Evolutionary conservation across 805 yeast species (phyloP).

Genomic region (Candida khao-thaluensis): DNA sequence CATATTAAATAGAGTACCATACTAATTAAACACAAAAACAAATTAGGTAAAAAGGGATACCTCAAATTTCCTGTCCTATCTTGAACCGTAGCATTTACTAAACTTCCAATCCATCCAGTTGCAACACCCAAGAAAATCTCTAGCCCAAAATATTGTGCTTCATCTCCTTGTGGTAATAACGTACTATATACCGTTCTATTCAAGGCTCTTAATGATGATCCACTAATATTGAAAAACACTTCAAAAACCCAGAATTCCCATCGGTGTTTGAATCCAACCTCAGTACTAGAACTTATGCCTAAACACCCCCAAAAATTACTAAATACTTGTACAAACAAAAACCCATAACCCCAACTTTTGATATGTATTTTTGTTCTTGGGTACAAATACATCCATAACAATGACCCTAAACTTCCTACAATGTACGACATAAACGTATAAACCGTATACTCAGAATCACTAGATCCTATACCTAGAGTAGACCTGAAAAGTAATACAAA

Average conservation of each 20-base stretch:
- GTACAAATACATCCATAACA: constrained; percentile 37
- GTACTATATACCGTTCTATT: constrained; percentile 38
- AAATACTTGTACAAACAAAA: constrained; percentile 29
- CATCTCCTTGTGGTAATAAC: constrained; percentile 40
- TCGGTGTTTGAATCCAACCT: constrained; percentile 39
- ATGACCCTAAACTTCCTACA: constrained; percentile 33
- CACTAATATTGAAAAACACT: constrained; percentile 32
- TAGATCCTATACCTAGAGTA: constrained; percentile 36
- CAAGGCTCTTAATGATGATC: constrained; percentile 36
- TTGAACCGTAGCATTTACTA: constrained; percentile 39
- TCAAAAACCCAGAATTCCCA: constrained; percentile 46
- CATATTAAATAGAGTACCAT: constrained; percentile 22
- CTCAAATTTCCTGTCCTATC: constrained; percentile 38
- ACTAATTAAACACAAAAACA: constrained; percentile 27
- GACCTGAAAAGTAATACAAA: constrained; percentile 38
- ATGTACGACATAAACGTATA: constrained; percentile 38
- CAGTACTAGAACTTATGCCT: constrained; percentile 26
- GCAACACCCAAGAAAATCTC: constrained; percentile 41
- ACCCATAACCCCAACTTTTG: constrained; percentile 37
- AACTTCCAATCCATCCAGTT: constrained; percentile 41
- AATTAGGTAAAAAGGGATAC: constrained; percentile 37
- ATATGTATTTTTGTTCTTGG: constrained; percentile 23
- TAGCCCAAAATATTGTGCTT: constrained; percentile 43
- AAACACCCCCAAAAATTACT: constrained; percentile 41
- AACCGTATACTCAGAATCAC: constrained; percentile 40